Evolutionary conservation across 148 eudicot species (phyloP).

Genomic region (Linanthus parryae): DNA sequence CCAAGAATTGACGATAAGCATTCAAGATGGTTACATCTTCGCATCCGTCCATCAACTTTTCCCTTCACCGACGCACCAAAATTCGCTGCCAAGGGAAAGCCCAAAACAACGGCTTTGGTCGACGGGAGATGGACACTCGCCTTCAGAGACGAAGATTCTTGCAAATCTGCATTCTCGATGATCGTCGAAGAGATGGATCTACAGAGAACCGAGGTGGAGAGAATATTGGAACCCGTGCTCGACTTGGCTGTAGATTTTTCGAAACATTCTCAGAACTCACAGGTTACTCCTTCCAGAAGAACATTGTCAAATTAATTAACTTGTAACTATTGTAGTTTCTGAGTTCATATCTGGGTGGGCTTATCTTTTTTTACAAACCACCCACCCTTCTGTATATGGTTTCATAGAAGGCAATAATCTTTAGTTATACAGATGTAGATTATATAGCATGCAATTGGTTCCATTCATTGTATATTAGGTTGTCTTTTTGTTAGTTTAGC

Average conservation of each 20-base stretch:
- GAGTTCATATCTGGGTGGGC: too few species aligned
- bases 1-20: slow-evolving; percentile 87
- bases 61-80: slow-evolving; percentile 37
- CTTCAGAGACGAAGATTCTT: slow-evolving; percentile 69
- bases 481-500: too few species aligned
- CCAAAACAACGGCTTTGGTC: slow-evolving; percentile 53
- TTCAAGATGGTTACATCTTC: slow-evolving; percentile 82
- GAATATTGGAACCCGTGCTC: slow-evolving; percentile 58
- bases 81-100: slow-evolving; percentile 30
- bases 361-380: too few species aligned
- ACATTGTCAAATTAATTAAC: too few species aligned
- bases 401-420: too few species aligned
- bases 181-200: slow-evolving; percentile 43
- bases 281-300: slow-evolving; percentile 25
- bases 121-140: slow-evolving; percentile 99
- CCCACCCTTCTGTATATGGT: too few species aligned
- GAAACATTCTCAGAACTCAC: slow-evolving; percentile 12
- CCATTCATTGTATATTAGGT: too few species aligned
- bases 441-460: too few species aligned
- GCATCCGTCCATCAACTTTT: slow-evolving; percentile 81
- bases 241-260: slow-evolving; percentile 32
- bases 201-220: slow-evolving; percentile 58
- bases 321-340: too few species aligned
- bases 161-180: slow-evolving; percentile 68
- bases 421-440: too few species aligned